Base-by-base conservation (phyloP, 495 filamentous ascomycete species). In the Staphylotrichum tortipilum region DNA sequence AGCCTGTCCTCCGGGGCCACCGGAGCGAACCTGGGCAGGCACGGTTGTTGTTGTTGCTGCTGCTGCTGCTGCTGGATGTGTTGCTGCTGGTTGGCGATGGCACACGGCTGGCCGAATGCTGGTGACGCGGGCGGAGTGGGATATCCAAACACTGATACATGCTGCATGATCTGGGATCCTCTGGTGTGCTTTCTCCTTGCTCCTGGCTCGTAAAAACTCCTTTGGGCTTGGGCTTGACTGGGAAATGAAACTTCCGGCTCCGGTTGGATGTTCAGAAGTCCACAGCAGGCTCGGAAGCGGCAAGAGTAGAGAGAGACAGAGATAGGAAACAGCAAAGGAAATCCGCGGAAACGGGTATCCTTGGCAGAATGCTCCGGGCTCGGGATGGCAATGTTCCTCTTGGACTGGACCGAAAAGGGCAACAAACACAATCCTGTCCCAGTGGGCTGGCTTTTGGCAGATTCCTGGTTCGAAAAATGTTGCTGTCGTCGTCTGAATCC, bases 1-100 rank as follows among this genome's bases (percentile, higher is more conserved):
- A 95, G 68, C 57, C 89, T 84, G 63, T 92, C 86, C 76, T 95
- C 88, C 36, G 89, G 87, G 36, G 70, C 54, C 46, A 67, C 62
- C 15, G 71, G 73, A 30, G 61, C 52, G 58, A 66, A 75, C 49
- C 67, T 67, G 34, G 62, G 58, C 38, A 65, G 61, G 47, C 65
- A 63, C 29, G 62, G 65, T 47, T 68, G 56, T 53, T n/a, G n/a
- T n/a, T n/a, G n/a, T n/a, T n/a, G n/a, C n/a, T n/a, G n/a, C n/a
- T n/a, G n/a, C n/a, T n/a, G n/a, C n/a, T n/a, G n/a, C n/a, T n/a
- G n/a, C n/a, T n/a, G n/a, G n/a, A n/a, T n/a, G n/a, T n/a, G n/a
- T n/a, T n/a, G n/a, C n/a, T 57, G 57, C 42, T 52, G 60, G 33
- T 29, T 48, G 34, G 55, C 56, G 50, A 65, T 55, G 21, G 62